Evolutionary conservation across 345 rosid genomes (phyloP).

Genomic region (Murraya koenigii): DNA sequence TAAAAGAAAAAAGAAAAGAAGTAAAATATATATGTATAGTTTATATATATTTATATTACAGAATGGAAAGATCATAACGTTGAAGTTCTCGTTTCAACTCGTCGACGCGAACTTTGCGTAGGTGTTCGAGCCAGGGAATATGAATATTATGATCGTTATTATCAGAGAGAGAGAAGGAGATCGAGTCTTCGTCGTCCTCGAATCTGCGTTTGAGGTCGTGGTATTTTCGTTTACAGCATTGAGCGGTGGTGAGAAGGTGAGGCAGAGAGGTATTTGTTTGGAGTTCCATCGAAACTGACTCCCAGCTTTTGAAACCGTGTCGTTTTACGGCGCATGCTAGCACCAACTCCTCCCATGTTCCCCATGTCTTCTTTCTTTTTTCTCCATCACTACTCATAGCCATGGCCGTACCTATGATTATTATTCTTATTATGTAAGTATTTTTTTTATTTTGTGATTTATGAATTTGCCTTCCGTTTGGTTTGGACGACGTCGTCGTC

Average conservation of each 20-base stretch:
- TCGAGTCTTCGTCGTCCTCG: neutral
- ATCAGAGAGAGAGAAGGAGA: too few relatives aligned
- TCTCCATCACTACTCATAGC: neutral
- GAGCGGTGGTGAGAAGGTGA: slow-evolving; percentile 39
- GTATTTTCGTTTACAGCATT: slow-evolving; percentile 54
- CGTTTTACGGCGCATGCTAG: slow-evolving; percentile 83
- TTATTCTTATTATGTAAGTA: too few relatives aligned
- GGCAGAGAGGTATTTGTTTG: slow-evolving; percentile 53
- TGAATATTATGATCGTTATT: neutral
- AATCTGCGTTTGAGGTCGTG: slow-evolving; percentile 67
- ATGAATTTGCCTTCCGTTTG: too few relatives aligned
- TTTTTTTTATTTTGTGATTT: too few relatives aligned
- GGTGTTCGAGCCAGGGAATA: slow-evolving; percentile 66
- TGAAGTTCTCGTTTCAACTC: slow-evolving; percentile 73
- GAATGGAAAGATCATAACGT: slow-evolving; percentile 65
- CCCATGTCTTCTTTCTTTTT: slow-evolving; percentile 40
- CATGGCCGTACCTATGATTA: too few relatives aligned
- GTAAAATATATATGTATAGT: neutral
- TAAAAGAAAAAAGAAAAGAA: too few relatives aligned
- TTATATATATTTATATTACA: slow-evolving; percentile 25
- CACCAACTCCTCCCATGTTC: slow-evolving; percentile 80
- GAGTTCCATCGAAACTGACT: slow-evolving; percentile 66
- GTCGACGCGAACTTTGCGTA: slow-evolving; percentile 66
- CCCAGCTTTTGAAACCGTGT: slow-evolving; percentile 75
- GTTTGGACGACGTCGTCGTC: too few relatives aligned